Evolutionary conservation across 345 rosid genomes (phyloP), one percentile per base, ranked within the genome.

Genomic region (Psidium friedrichsthalianum): DNA sequence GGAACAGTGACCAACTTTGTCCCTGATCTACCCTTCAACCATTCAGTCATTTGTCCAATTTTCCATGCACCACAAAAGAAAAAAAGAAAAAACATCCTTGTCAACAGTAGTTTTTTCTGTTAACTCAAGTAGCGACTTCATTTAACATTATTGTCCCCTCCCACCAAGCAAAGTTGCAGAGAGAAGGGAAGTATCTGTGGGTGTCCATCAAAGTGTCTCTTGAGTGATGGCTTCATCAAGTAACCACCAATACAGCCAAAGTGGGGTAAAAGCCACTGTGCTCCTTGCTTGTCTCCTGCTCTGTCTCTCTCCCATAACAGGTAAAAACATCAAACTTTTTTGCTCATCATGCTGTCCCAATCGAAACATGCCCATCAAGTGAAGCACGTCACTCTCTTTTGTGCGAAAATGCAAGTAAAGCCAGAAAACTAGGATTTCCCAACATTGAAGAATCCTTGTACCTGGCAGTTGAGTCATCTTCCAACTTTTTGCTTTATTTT

Each of bases 211-310:
- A 40, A 25, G 29, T 15, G 54, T 55, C 81, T 61, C 54, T 44
- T 53, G 55, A 52, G 58, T 55, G 69, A 74, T 85, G 51, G 74
- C 85, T 87, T 55, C 86, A 22, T 74, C 61, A 85, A 76, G 69
- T 53, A 18, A 80, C 52, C 42, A 54, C 78, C 55, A 24, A 32
- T 9, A 20, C 80, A 44, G 36, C 80, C 80, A 20, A 18, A 84
- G 20, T 49, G 52, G 82, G 83, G 8, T 56, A 44, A 56, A 55
- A 85, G 59, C 83, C 44, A 40, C 87, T 5, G n/a, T n/a, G 74
- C 78, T 85, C 42, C 25, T 87, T 11, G 80, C 80, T 69, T 57
- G 52, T 76, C 36, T 82, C 22, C 87, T 87, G 55, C 11, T 58
- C 6, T 57, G 51, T 83, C 52, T 87, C 36, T 64, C 83, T 40